Base-by-base conservation (phyloP, 148 eudicot species). In the Chenopodium quinoa region DNA sequence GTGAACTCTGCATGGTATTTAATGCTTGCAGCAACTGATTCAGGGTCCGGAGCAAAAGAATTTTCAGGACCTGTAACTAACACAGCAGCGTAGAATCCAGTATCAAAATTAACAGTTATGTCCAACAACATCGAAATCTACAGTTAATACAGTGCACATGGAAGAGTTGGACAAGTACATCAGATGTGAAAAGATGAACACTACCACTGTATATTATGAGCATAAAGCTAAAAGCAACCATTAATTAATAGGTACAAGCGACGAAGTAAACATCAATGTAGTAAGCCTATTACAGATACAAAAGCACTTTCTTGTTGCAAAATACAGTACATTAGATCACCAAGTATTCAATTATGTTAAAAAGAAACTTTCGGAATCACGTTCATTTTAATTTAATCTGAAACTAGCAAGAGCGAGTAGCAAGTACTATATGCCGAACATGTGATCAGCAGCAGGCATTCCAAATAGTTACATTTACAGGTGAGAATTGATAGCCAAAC, bases 1-100 rank as follows among this genome's bases (percentile, higher is more conserved):
- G 97, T 92, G 84, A 91, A 93, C 81, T 95, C 97, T 14, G 97
- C 93, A 73, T 95, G 98, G 84, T 93, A 90, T 80, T 90, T 91
- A 77, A 95, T 92, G 80, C 89, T 92, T 25, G 97, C 87, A 37
- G 82, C 84, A 31, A 85, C 74, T 29, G 84, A 74, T 78, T 50
- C 84, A 54, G 81, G 31, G 56, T 83, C 83, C 40, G 75, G 83
- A 56, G 70, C 84, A 72, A 73, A 72, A 73, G 83, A 52, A 58
- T 47, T 70, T 14, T 68, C 78, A 62, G 31, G 72, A 1, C 76
- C 73, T 66, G 67, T 44, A 4, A 52, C 52, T 20, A 60, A 79
- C 32, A 60, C 64, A 69, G 27, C 44, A 2, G 56, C 2, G 27
- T n/a, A 72, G 67, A n/a, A 31, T 22, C 27, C 31, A 75, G 20